phyloP scores from a whole-genome alignment of 331 rosid genomes.

The Prunus yedoensis region DNA sequence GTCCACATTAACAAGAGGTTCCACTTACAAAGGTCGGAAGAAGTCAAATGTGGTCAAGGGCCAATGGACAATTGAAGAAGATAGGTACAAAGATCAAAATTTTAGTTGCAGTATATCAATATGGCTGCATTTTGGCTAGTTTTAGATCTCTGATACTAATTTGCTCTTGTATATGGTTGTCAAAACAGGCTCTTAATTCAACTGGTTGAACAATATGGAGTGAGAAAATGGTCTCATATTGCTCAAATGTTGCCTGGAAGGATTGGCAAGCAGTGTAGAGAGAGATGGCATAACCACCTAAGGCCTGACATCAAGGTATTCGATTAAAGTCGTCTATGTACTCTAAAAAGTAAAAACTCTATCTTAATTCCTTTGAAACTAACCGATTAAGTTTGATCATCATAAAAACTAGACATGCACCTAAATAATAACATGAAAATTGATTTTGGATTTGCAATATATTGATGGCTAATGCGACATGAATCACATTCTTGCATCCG shows the following conservation, averaged over 20 bases:
- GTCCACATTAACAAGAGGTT: constrained; percentile 37
- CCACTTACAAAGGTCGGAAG: constrained; percentile 46
- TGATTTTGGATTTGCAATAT: background rate
- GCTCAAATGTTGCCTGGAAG: constrained; percentile 90
- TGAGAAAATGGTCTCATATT: constrained; percentile 91
- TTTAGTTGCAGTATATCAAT: background rate
- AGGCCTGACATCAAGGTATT: constrained; percentile 91
- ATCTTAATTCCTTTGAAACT: too few relatives aligned
- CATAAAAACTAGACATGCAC: background rate
- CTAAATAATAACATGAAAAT: background rate
- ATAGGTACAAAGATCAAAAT: constrained; percentile 47
- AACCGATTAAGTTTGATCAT: background rate
- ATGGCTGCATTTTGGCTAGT: background rate
- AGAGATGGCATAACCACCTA: constrained; percentile 95
- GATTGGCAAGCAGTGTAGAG: constrained; percentile 97
- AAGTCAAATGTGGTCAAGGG: constrained; percentile 71
- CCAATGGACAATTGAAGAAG: constrained; percentile 86
- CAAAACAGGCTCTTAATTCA: constrained; percentile 63
- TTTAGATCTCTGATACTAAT: background rate
- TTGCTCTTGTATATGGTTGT: background rate
- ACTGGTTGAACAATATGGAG: constrained; percentile 77
- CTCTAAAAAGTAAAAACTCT: too few relatives aligned
- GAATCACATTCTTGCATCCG: background rate
- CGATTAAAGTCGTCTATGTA: background rate
- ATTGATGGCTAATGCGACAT: background rate